phyloP scores from a whole-genome alignment of 495 filamentous ascomycete species.

The Penicillium subrubescens region DNA sequence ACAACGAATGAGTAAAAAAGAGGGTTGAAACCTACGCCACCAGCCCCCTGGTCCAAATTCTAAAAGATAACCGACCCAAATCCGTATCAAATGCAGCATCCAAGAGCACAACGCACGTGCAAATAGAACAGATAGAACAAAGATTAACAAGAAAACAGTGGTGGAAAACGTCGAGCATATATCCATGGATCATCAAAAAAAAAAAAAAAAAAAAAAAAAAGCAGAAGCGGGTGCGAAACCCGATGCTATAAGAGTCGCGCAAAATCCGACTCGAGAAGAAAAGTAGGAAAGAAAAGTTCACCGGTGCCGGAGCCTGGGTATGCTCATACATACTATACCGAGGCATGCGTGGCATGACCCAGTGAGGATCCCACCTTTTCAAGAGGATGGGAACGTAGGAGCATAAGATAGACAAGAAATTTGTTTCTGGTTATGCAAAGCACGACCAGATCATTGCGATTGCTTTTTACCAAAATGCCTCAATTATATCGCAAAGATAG shows the following conservation, averaged over 20 bases:
- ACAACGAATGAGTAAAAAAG: neutral
- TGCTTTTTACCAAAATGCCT: neutral
- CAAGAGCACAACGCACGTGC: constrained; percentile 6
- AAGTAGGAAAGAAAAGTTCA: neutral
- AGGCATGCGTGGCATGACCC: neutral
- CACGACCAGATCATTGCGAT: neutral
- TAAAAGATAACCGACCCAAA: constrained; percentile 20
- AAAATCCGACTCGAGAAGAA: neutral
- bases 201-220: constrained; percentile 1
- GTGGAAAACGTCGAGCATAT: constrained; percentile 17
- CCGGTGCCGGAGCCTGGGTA: neutral
- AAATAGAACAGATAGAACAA: constrained; percentile 9
- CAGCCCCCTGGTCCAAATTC: constrained; percentile 19
- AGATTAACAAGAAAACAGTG: constrained; percentile 9
- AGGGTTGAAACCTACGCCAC: constrained; percentile 23
- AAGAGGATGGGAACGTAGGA: neutral
- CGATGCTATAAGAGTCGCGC: neutral
- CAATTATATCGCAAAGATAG: neutral
- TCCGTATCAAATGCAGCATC: constrained; percentile 21
- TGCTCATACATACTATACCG: neutral
- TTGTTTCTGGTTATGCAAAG: neutral
- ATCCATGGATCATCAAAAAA: constrained; percentile 26
- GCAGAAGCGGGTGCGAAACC: neutral
- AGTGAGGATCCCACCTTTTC: neutral
- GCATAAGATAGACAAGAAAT: neutral